phyloP scores from a whole-genome alignment of 1,139 yeast genomes.

The Blastobotrys indianensis region DNA sequence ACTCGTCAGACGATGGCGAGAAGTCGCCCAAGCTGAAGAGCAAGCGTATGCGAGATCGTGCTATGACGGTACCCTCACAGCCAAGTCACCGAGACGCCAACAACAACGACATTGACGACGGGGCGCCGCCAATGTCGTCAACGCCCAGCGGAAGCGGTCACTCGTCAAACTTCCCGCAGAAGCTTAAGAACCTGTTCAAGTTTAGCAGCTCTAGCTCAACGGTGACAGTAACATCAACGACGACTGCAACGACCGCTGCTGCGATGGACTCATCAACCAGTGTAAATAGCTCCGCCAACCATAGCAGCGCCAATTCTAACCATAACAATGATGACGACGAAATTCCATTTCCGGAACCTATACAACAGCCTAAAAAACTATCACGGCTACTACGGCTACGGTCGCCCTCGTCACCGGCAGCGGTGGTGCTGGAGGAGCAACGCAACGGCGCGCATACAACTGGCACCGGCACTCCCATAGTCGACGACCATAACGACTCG shows the following conservation, averaged over 20 bases:
- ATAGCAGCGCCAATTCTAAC: too few species aligned
- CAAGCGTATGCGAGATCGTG: slow-evolving; percentile 15
- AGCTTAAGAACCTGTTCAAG: slow-evolving; percentile 29
- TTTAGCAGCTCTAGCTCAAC: slow-evolving; percentile 16
- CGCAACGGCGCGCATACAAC: slow-evolving; percentile 29
- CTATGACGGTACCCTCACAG: slow-evolving; percentile 20
- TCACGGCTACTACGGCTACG: slow-evolving; percentile 34
- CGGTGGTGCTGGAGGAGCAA: slow-evolving; percentile 14
- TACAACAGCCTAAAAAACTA: slow-evolving; percentile 14
- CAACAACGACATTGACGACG: too few species aligned
- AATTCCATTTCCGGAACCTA: not conserved
- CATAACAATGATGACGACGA: not conserved
- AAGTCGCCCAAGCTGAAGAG: slow-evolving; percentile 2
- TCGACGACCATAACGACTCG: slow-evolving; percentile 40
- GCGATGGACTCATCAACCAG: not conserved
- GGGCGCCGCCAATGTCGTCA: not conserved
- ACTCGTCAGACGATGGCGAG: slow-evolving; percentile 3
- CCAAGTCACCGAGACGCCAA: not conserved
- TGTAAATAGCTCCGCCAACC: too few species aligned
- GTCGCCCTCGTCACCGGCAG: slow-evolving; percentile 36
- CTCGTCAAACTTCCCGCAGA: slow-evolving; percentile 23
- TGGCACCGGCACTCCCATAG: slow-evolving; percentile 26
- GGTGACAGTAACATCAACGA: not conserved
- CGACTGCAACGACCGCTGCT: slow-evolving; percentile 5
- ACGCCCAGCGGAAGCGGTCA: not conserved